Evolutionary conservation across 805 yeast genomes (phyloP), one percentile per base, ranked within the genome.

Genomic region (Nakazawaea peltata): DNA sequence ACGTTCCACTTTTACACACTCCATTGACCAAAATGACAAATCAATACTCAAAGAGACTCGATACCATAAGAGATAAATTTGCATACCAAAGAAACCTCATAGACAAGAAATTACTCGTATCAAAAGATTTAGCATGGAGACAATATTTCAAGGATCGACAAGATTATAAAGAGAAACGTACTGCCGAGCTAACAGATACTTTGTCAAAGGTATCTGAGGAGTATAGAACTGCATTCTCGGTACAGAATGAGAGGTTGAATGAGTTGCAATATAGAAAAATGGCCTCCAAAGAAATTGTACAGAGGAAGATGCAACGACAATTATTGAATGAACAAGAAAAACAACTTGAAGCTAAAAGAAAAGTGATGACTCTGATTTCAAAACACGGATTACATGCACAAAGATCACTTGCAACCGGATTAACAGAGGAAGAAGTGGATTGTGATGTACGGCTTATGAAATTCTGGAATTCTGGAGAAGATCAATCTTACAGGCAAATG

Each of bases 1-100:
- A n/a, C 14, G 3, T 50, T 1, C 50, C 52, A 0, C 41, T 49
- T 1, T 50, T 51, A 28, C 36, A 48, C 8, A 48, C 45, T 8
- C 32, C 48, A 1, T 52, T 53, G 34, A 43, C 45, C 4, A 22
- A 34, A 14, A 11, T 14, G 42, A 4, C 24, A 12, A 26, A 36
- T 19, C 47, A 53, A 1, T 48, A 33, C 29, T 41, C 36, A 19
- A 33, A 32, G 6, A 13, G 30, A 1, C 22, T 52, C 9, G 6
- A 34, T 8, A 25, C 41, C 4, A 27, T 47, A 4, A 45, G 36
- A 26, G 32, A 40, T 12, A 44, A 41, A 21, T 36, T 19, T 16
- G n/a, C 12, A 3, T 30, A 26, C 26, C 34, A 36, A 27, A 22
- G 14, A 4, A 12, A 19, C 5, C 17, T 36, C 5, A 24, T 28